These are phyloP conservation scores for Saitozyma sp. DNA, from an alignment of 768 basidiomycete genomes.

Conservation along the genomic window DNA sequence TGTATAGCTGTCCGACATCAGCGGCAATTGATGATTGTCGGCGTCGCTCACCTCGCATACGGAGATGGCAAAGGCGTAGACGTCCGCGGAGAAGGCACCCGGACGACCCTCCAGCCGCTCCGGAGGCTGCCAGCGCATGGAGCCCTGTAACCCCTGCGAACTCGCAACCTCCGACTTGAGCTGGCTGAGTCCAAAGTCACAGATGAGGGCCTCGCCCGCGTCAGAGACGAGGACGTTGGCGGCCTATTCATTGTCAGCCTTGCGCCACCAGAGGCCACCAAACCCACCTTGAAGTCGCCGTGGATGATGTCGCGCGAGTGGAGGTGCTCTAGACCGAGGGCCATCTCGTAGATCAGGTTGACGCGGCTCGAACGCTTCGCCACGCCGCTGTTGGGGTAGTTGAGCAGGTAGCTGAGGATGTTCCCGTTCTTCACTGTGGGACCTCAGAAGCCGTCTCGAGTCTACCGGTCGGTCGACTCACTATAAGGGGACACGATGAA, in stretches of 20 bases:
- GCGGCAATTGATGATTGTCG: constrained; percentile 51
- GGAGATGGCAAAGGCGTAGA: constrained; percentile 69
- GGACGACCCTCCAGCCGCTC: constrained; percentile 62
- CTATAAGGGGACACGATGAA: constrained; percentile 75
- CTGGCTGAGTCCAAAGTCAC: constrained; percentile 80
- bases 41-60: constrained; percentile 64
- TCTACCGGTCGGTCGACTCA: constrained; percentile 2
- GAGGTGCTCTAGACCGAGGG: constrained; percentile 78
- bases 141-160: constrained; percentile 57
- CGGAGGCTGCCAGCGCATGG: constrained; percentile 70
- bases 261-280: no score
- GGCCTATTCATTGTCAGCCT: constrained; percentile 54
- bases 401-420: constrained; percentile 63
- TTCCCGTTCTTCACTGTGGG: constrained; percentile 60
- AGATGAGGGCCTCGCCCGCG: constrained; percentile 66
- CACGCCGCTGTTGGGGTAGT: neutral
- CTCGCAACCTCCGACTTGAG: constrained; percentile 71
- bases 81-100: constrained; percentile 63
- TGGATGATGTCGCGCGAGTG: constrained; percentile 70
- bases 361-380: no score
- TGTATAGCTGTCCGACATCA: constrained; percentile 12
- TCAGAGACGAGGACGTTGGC: constrained; percentile 77
- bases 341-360: constrained; percentile 66
- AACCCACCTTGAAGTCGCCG: constrained; percentile 73
- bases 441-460: neutral